Percentiles rank a stretch among this genome's conserved stretches.
Conservation (phyloP, 1,284 basidiomycete genomes). For the Leccinum idahoense region DNA sequence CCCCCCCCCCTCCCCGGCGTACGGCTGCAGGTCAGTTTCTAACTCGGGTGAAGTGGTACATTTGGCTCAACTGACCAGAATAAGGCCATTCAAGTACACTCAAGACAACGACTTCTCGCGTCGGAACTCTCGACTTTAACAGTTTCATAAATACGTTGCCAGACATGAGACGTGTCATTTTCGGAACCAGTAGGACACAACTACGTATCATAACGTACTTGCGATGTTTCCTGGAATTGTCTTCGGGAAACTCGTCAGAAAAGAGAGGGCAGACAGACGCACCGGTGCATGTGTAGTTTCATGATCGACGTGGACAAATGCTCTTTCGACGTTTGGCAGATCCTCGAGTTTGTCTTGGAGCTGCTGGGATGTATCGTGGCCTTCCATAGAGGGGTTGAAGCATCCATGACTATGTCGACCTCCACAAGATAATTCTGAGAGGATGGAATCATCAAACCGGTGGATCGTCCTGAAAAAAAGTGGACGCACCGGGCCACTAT, state of each 20-base stretch:
- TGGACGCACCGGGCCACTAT: constrained; percentile 62
- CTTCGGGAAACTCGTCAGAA: neutral
- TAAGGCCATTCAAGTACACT: neutral
- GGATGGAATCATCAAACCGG: neutral
- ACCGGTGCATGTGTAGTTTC: constrained; percentile 85
- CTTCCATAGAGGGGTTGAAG: constrained; percentile 83
- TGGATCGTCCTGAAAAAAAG: neutral
- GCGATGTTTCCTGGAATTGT: constrained; percentile 28
- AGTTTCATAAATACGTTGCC: neutral
- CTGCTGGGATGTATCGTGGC: constrained; percentile 92
- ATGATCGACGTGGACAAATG: constrained; percentile 93
- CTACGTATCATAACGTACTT: constrained; percentile 18
- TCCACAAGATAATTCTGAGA: constrained; percentile 84
- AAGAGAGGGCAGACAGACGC: constrained; percentile 22
- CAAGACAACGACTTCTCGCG: neutral
- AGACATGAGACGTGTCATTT: neutral
- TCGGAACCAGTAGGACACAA: neutral
- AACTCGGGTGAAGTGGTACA: too few species aligned
- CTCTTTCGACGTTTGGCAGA: constrained; percentile 86
- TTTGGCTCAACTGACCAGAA: neutral
- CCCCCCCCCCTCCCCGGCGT: too few species aligned
- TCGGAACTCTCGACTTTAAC: neutral
- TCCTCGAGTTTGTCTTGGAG: constrained; percentile 93
- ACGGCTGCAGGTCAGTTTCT: too few species aligned
- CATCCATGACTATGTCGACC: constrained; percentile 91